Percentiles rank a stretch among this genome's conserved stretches.
Conservation (phyloP, 2,329 filamentous ascomycete genomes). For the Colletotrichum brevisporum region DNA sequence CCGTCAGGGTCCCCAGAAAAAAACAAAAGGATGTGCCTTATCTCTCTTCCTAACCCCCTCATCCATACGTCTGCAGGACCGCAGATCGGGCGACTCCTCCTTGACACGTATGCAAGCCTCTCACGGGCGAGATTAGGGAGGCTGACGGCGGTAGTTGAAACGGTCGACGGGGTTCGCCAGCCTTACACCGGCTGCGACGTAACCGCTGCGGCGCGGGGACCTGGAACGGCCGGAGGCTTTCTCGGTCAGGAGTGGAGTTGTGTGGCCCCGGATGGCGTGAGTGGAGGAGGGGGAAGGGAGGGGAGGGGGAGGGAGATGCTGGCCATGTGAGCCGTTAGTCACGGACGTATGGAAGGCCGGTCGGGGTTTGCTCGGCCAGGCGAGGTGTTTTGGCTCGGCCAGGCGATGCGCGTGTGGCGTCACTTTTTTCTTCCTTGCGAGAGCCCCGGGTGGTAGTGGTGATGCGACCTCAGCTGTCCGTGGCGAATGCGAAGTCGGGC, state of each 20-base stretch:
- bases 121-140: neutral
- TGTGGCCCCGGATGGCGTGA: constrained; percentile 14
- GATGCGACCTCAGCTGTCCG: constrained; percentile 19
- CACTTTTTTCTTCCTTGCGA: neutral
- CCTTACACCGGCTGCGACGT: constrained; percentile 31
- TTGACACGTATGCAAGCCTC: constrained; percentile 9
- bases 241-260: constrained; percentile 20
- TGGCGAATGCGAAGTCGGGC: constrained; percentile 82
- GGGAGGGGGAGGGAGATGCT: neutral
- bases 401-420: neutral
- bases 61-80: constrained; percentile 15
- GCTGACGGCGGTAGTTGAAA: constrained; percentile 20
- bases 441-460: too few relatives aligned
- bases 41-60: constrained; percentile 3
- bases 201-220: constrained; percentile 14
- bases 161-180: constrained; percentile 8
- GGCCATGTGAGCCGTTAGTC: neutral
- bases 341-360: constrained; percentile 5
- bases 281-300: neutral
- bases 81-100: constrained; percentile 8
- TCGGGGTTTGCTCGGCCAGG: neutral
- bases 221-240: constrained; percentile 3
- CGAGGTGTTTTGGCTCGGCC: neutral
- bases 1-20: constrained; percentile 11
- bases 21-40: neutral